phyloP scores from a whole-genome alignment of 441 rosid species.

The Geranium incanum region DNA sequence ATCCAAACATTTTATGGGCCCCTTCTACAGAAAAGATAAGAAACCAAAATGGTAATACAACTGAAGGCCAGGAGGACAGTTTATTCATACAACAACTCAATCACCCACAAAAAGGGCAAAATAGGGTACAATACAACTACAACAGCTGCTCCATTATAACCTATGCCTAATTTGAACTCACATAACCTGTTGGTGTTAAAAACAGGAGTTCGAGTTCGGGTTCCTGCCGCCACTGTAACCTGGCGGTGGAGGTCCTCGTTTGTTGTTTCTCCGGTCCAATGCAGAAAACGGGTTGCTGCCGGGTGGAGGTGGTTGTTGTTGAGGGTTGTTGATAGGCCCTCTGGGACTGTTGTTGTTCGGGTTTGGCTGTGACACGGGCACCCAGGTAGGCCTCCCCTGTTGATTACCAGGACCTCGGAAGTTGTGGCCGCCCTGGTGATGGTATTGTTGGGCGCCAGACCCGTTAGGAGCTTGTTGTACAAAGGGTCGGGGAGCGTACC shows the following conservation, averaged over 20 bases:
- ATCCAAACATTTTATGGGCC: too few species aligned
- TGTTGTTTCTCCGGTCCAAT: slow-evolving; percentile 27
- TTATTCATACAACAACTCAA: too few species aligned
- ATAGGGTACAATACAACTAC: too few species aligned
- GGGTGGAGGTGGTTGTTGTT: slow-evolving; percentile 20
- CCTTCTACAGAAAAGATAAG: too few species aligned
- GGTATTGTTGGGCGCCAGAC: slow-evolving; percentile 11
- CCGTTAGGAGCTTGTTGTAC: slow-evolving; percentile 5
- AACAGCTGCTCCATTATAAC: too few species aligned
- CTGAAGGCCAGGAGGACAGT: too few species aligned
- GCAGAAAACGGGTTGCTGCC: slow-evolving; percentile 30
- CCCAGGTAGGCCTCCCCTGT: slow-evolving; percentile 31
- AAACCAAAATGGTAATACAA: too few species aligned
- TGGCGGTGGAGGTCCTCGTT: slow-evolving; percentile 18
- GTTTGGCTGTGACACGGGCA: slow-evolving; percentile 24
- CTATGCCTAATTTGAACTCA: too few species aligned
- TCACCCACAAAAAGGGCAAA: too few species aligned
- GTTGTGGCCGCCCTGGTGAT: slow-evolving; percentile 24
- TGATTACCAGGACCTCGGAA: slow-evolving; percentile 31
- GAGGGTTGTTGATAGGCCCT: slow-evolving; percentile 30
- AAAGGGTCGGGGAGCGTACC: slow-evolving; percentile 24
- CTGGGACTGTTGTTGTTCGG: slow-evolving; percentile 23
- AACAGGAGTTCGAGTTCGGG: too few species aligned
- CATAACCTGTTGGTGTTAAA: too few species aligned
- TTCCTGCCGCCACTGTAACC: too few species aligned